Evolutionary conservation across 2,329 filamentous ascomycete genomes (phyloP).

Genomic region (Huntiella decipiens): DNA sequence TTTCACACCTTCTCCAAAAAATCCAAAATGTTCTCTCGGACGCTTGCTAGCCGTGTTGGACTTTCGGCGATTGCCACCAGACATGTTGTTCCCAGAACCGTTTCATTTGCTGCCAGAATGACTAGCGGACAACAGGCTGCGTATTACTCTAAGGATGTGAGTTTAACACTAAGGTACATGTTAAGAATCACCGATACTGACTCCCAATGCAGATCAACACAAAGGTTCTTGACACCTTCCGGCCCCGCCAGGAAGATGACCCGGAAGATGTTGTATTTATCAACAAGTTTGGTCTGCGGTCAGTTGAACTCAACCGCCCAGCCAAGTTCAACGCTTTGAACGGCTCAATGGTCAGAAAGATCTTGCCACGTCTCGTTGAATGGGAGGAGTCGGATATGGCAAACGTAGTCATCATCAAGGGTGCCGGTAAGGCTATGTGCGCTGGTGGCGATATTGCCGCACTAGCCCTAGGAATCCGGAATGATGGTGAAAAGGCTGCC

Average conservation of each 20-base stretch:
- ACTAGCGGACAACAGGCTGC: slow-evolving; percentile 4
- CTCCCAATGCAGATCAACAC: neutral
- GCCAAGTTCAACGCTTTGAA: slow-evolving; percentile 83
- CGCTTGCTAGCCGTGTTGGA: slow-evolving; percentile 25
- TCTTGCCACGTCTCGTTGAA: slow-evolving; percentile 70
- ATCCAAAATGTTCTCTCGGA: slow-evolving; percentile 6
- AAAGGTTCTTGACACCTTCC: slow-evolving; percentile 1
- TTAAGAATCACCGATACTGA: neutral
- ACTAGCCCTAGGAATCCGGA: slow-evolving; percentile 54
- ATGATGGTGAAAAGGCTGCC: slow-evolving; percentile 44
- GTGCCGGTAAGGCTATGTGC: slow-evolving; percentile 74
- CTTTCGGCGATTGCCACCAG: slow-evolving; percentile 27
- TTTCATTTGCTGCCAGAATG: slow-evolving; percentile 70
- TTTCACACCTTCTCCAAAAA: neutral
- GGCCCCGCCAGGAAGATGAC: slow-evolving; percentile 28
- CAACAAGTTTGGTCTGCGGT: slow-evolving; percentile 73
- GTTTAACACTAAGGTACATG: neutral
- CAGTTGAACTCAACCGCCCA: slow-evolving; percentile 85
- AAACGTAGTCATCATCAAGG: slow-evolving; percentile 83
- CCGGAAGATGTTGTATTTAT: slow-evolving; percentile 85
- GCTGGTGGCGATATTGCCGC: slow-evolving; percentile 79
- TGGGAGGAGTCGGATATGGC: slow-evolving; percentile 92
- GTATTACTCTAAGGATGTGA: slow-evolving; percentile 7
- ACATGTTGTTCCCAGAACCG: slow-evolving; percentile 26
- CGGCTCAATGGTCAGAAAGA: slow-evolving; percentile 88